Evolutionary conservation across 1,284 basidiomycete genomes (phyloP), one percentile per base, ranked within the genome.

Genomic region (Melampsora larici-populina): DNA sequence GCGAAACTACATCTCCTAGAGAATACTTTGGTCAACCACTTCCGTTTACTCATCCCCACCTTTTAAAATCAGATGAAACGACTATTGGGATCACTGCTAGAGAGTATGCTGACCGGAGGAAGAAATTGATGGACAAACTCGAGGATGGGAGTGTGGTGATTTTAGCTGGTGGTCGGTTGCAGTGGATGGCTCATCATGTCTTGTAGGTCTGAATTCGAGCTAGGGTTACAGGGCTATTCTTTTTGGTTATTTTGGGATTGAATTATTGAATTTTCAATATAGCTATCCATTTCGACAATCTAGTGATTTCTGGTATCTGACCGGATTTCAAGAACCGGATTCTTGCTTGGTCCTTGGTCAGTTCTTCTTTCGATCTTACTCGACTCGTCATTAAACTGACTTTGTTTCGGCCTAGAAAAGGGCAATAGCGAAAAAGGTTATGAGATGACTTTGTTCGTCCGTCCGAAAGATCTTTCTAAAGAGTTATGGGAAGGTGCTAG

Each of bases 401-500:
- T 62, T 65, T 74, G 18, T 73, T 31, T 58, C 51, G 72, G 70
- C 58, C 72, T 66, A 90, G 89, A 91, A 82, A 90, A 90, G 80
- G 86, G 86, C 36, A 89, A 90, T 1, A 86, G 87, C 3, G 85
- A 89, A 0, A 86, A 89, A 80, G 94, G 94, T 0, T 97, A 96
- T 85, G 88, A 87, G 79, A 95, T 95, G 91, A 90, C 90, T 0
- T 85, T 99, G 66, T 99, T 97, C 83, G 91, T 90, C n/a, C 86
- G 87, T 0, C 90, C 92, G 13, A 91, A 89, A 78, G 90, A 96
- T 82, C 83, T 88, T 0, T 87, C 88, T 40, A 90, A 91, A 81
- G 93, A 94, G 82, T 89, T 92, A 79, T 99, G 96, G 97, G 92
- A 97, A 72, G 96, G 96, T 13, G 90, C 94, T 40, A 87, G 89